phyloP scores from a whole-genome alignment of 2,329 filamentous ascomycete genomes.

The Exophiala oligosperma region DNA sequence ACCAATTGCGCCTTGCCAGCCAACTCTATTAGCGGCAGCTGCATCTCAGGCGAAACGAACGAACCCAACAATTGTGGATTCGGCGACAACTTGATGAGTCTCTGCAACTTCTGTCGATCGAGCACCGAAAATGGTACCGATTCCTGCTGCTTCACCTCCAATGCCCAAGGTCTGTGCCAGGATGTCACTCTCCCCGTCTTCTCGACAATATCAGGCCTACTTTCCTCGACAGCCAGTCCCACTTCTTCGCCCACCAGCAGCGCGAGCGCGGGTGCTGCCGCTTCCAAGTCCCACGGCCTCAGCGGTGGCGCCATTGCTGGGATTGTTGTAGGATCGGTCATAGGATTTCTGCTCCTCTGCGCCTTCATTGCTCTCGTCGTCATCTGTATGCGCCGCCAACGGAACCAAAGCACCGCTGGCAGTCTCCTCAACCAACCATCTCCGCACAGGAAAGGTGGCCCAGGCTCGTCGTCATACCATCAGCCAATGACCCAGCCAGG shows the following conservation, averaged over 20 bases:
- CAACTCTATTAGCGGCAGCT: conserved; percentile 71
- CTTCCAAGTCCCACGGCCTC: conserved; percentile 52
- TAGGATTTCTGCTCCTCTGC: conserved; percentile 68
- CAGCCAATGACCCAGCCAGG: conserved; percentile 45
- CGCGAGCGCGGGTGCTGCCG: conserved; percentile 49
- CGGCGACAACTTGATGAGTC: conserved; percentile 65
- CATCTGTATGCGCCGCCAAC: conserved; percentile 57
- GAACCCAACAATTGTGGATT: conserved; percentile 88
- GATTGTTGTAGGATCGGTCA: conserved; percentile 78
- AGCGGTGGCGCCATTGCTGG: conserved; percentile 89
- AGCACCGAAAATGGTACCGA: conserved; percentile 90
- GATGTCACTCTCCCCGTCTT: conserved; percentile 77
- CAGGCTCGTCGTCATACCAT: conserved; percentile 44
- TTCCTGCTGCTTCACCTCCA: conserved; percentile 85
- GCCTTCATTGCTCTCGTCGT: conserved; percentile 63
- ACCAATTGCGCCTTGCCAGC: conserved; percentile 82
- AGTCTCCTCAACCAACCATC: conserved; percentile 90
- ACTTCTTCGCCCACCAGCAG: conserved; percentile 68
- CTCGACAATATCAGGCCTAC: conserved; percentile 57
- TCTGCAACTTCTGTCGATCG: conserved; percentile 83
- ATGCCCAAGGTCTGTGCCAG: conserved; percentile 71
- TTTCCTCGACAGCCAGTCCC: conserved; percentile 60
- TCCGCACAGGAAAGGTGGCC: conserved; percentile 53
- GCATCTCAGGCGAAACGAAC: conserved; percentile 75
- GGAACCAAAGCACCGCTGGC: conserved; percentile 62